These are phyloP conservation scores for Pythium aristosporum DNA, from an alignment of 352 stramenopile genomes.

Conservation along the genomic window DNA sequence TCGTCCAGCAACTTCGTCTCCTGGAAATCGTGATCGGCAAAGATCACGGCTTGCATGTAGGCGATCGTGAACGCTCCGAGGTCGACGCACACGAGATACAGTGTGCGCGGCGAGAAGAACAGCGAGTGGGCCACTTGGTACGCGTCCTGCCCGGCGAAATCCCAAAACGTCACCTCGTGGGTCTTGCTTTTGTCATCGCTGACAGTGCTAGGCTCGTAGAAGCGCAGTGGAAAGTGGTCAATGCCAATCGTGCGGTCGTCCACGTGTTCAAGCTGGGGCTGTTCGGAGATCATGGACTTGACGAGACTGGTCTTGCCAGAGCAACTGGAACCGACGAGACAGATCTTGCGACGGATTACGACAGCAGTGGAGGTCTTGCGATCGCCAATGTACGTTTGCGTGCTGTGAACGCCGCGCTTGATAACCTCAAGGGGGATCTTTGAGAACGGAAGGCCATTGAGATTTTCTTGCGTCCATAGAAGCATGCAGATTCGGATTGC, in stretches of 20 bases:
- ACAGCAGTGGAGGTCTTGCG: background rate
- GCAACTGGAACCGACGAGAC: conserved; percentile 1
- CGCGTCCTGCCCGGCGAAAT: conserved; percentile 15
- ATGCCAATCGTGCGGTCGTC: conserved; percentile 32
- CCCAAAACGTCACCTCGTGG: conserved; percentile 23
- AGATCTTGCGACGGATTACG: conserved; percentile 1
- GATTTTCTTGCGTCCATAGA: background rate
- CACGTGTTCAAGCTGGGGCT: background rate
- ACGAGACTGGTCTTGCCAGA: conserved; percentile 28
- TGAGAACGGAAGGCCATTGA: background rate
- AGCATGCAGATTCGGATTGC: background rate
- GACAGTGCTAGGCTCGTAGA: background rate
- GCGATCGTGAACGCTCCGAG: too few relatives aligned
- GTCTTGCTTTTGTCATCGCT: background rate
- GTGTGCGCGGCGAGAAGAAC: too few relatives aligned
- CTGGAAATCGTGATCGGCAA: too few relatives aligned
- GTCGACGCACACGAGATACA: too few relatives aligned
- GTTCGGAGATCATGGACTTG: background rate
- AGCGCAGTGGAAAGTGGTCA: conserved; percentile 26
- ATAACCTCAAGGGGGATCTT: background rate
- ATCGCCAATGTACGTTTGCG: background rate
- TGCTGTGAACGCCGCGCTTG: background rate
- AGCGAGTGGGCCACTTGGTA: conserved; percentile 19
- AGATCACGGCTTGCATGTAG: too few relatives aligned
- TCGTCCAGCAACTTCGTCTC: too few relatives aligned